Evolutionary conservation across 2,329 filamentous ascomycete species (phyloP).

Genomic region (Alternaria viburni): DNA sequence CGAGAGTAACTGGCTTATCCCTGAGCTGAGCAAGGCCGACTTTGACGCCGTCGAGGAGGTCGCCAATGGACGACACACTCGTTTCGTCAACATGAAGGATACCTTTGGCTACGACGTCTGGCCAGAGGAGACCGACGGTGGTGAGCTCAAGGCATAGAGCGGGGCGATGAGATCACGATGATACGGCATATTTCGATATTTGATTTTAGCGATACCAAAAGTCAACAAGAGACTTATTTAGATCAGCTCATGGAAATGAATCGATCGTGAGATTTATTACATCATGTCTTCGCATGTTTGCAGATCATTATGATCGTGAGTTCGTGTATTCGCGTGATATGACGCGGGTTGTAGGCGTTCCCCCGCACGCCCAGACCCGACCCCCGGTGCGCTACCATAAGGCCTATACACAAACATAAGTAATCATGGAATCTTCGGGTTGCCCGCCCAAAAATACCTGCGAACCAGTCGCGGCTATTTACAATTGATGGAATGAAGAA

Average conservation of each 20-base stretch:
- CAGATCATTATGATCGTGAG: background rate
- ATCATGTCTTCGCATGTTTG: background rate
- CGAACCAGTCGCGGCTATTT: background rate
- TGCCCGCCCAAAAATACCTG: background rate
- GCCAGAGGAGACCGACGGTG: constrained; percentile 48
- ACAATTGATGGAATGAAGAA: background rate
- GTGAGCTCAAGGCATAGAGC: constrained; percentile 33
- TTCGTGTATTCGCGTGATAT: background rate
- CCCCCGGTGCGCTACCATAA: constrained; percentile 8
- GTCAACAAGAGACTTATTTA: constrained; percentile 20
- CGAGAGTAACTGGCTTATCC: constrained; percentile 68
- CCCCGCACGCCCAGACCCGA: constrained; percentile 5
- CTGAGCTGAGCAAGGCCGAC: constrained; percentile 61
- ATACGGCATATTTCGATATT: constrained; percentile 9
- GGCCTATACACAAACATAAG: background rate
- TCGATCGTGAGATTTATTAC: background rate
- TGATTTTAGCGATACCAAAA: constrained; percentile 34
- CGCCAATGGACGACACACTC: constrained; percentile 68
- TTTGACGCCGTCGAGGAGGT: constrained; percentile 68
- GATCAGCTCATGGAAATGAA: constrained; percentile 15
- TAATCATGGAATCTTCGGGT: background rate
- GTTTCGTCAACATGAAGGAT: constrained; percentile 84
- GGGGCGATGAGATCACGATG: background rate
- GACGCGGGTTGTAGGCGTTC: background rate
- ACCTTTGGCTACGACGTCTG: constrained; percentile 75